These are phyloP conservation scores for Beta lomatogona DNA, from an alignment of 179 eudicot genomes.

Conservation along the genomic window DNA sequence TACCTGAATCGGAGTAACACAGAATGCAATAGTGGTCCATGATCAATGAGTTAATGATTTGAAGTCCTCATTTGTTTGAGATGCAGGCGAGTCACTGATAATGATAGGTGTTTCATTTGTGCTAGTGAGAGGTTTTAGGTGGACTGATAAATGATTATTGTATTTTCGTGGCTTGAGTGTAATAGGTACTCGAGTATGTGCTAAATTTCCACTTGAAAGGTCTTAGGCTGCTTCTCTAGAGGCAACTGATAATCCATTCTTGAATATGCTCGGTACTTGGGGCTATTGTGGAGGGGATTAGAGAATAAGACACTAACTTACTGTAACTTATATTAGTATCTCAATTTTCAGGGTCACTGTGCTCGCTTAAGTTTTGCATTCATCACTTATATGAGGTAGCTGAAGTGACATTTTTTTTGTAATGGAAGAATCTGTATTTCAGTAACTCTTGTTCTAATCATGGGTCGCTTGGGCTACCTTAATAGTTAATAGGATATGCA, in stretches of 20 bases:
- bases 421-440: not conserved
- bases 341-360: not conserved
- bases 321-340: no score
- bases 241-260: not conserved
- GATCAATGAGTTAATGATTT: not conserved
- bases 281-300: no score
- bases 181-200: not conserved
- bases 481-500: no score
- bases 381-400: not conserved
- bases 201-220: not conserved
- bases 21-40: not conserved
- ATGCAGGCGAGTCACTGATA: not conserved
- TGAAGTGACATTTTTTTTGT: not conserved
- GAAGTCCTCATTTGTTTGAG: not conserved
- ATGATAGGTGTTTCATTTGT: conserved; percentile 1
- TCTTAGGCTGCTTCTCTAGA: not conserved
- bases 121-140: not conserved
- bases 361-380: not conserved
- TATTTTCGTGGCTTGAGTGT: not conserved
- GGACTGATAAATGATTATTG: not conserved
- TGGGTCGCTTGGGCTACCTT: no score
- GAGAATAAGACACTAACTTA: no score
- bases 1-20: no score
- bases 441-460: not conserved
- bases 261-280: no score